Evolutionary conservation across 2,329 filamentous ascomycete species (phyloP).

Genomic region (Ceratocystiopsis brevicomis): DNA sequence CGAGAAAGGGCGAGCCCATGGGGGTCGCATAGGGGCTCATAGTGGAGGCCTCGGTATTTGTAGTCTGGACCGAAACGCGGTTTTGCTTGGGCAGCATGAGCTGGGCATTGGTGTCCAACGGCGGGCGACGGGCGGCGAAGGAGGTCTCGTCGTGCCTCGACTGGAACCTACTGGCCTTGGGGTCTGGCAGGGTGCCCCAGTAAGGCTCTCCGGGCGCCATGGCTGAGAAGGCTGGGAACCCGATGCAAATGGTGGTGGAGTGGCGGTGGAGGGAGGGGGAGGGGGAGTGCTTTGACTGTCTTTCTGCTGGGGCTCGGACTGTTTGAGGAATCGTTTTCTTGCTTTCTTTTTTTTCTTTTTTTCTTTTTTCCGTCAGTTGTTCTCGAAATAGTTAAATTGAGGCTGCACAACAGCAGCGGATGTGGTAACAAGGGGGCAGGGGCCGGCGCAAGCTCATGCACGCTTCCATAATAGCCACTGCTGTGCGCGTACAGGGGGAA

Average conservation of each 20-base stretch:
- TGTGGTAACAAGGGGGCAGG: neutral
- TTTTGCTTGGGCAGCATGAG: slow-evolving; percentile 25
- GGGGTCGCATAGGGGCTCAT: slow-evolving; percentile 39
- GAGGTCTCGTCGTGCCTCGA: neutral
- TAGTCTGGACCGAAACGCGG: slow-evolving; percentile 36
- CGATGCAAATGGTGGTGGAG: slow-evolving; percentile 2
- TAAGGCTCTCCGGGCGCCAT: slow-evolving; percentile 30
- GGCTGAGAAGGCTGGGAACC: slow-evolving; percentile 6
- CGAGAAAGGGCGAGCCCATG: slow-evolving; percentile 28
- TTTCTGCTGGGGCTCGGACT: no score
- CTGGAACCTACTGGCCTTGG: slow-evolving; percentile 20
- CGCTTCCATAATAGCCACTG: slow-evolving; percentile 22
- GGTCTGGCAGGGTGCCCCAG: slow-evolving; percentile 38
- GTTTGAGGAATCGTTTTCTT: no score
- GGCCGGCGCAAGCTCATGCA: neutral
- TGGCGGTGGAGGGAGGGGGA: no score
- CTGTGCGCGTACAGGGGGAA: slow-evolving; percentile 23
- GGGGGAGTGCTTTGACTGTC: no score
- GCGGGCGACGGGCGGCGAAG: slow-evolving; percentile 12
- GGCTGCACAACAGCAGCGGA: neutral
- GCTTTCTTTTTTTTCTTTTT: neutral
- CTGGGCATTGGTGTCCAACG: slow-evolving; percentile 18
- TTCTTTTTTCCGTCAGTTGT: neutral
- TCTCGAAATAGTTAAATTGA: neutral
- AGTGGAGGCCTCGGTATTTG: slow-evolving; percentile 35